A percentile compares a stretch with the other conserved stretches of the same genome.
Evolutionary conservation across 371 early-diverging fungal genomes (phyloP).

Genomic region (Circinella minor): DNA sequence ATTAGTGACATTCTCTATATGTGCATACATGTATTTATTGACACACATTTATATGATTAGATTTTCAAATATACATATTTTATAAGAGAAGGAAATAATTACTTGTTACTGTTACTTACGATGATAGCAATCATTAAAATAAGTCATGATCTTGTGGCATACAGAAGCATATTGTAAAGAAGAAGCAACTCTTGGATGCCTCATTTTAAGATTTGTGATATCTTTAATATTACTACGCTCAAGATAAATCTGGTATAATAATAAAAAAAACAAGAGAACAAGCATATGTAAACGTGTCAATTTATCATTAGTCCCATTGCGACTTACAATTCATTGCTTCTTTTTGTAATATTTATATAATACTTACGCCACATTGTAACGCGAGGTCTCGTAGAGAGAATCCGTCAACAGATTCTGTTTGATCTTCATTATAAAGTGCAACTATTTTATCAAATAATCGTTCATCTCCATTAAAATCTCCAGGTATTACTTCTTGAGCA

Average conservation of each 20-base stretch:
- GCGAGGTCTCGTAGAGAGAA: conserved; percentile 80
- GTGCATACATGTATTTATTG: too few relatives aligned
- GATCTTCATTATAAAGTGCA: conserved; percentile 75
- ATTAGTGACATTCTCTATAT: conserved; percentile 51
- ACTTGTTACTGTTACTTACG: conserved; percentile 28
- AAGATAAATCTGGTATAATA: conserved; percentile 52
- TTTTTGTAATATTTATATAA: not conserved
- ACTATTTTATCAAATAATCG: conserved; percentile 72
- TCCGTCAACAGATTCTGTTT: conserved; percentile 73
- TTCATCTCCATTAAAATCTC: conserved; percentile 77
- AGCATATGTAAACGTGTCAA: too few relatives aligned
- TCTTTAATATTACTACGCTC: conserved; percentile 72
- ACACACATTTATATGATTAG: too few relatives aligned
- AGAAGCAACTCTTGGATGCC: conserved; percentile 72
- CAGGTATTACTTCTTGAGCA: conserved; percentile 55
- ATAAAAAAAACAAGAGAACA: not conserved
- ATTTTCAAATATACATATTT: too few relatives aligned
- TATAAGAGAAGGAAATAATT: too few relatives aligned
- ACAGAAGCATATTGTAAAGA: conserved; percentile 68
- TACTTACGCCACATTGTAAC: conserved; percentile 69
- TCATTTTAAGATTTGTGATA: conserved; percentile 69
- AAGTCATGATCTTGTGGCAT: conserved; percentile 59
- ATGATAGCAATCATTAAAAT: conserved; percentile 59
- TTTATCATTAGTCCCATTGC: too few relatives aligned
- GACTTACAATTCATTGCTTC: too few relatives aligned